Base-by-base conservation (phyloP, 2,329 filamentous ascomycete species). In the Trichothecium sympodiale region DNA sequence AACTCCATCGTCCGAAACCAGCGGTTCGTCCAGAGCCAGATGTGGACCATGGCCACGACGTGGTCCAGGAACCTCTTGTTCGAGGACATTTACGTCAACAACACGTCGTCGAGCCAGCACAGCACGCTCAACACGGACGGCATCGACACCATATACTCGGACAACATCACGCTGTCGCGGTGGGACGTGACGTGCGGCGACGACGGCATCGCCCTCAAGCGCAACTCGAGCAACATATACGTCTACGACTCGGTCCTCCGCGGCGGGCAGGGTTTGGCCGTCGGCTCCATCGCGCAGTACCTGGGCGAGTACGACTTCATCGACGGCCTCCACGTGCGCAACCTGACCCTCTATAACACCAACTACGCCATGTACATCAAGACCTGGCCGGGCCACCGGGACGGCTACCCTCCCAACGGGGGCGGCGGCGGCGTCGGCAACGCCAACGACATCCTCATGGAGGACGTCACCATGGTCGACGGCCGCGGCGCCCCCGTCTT, bases 271-370 rank as follows among this genome's bases (percentile, higher is more conserved):
- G 69, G 70, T 3, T 53, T 76, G n/a, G 69, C 73, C 2, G 59
- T 78, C 13, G 73, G 72, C 3, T 70, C 64, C 18, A 68, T 77
- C 29, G 72, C 69, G 1, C 73, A 76, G 50, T 74, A 71, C 40
- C 52, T 62, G 1, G 61, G 54, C 8, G 41, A 49, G 3, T 65
- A 57, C 38, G 69, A 76, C 43, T 61, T 58, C 9, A 58, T 77
- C 10, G 59, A 70, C 44, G 61, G 65, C 37, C 55, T 76, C 26
- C 57, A 53, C 5, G 67, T 59, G 1, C 53, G 57, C 8, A 68
- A 74, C 43, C 59, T 73, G 23, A 56, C 54, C 3, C 62, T 62
- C 35, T 43, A 58, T 33, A 58, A 66, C 38, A 71, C 65, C 4
- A 45, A 59, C 1, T 62, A 71, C 41, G 65, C 59, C 2, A 60